phyloP scores from a whole-genome alignment of 495 filamentous ascomycete genomes.

The Hypomontagnella monticulosa region DNA sequence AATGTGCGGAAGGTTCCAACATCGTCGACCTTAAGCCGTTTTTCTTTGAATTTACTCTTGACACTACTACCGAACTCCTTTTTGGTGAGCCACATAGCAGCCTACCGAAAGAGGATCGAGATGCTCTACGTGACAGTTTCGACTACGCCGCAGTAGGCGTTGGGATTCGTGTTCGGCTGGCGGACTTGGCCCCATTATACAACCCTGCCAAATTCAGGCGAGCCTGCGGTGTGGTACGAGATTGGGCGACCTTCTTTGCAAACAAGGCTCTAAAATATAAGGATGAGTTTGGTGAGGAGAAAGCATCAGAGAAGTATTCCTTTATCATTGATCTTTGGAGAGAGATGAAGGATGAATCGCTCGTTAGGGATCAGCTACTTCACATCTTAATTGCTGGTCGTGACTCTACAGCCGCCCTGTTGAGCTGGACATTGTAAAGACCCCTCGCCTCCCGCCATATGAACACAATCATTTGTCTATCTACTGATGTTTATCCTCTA shows the following conservation, averaged over 20 bases:
- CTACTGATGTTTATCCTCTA: neutral
- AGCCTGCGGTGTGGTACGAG: slow-evolving; percentile 49
- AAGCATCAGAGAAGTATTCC: slow-evolving; percentile 40
- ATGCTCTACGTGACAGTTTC: slow-evolving; percentile 37
- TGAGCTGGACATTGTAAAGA: slow-evolving; percentile 62
- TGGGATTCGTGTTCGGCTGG: slow-evolving; percentile 55
- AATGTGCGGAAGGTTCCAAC: slow-evolving; percentile 40
- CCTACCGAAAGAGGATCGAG: slow-evolving; percentile 37
- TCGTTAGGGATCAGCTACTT: slow-evolving; percentile 63
- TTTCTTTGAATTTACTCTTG: slow-evolving; percentile 61
- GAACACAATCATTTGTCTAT: neutral
- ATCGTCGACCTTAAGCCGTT: slow-evolving; percentile 60
- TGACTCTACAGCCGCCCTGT: slow-evolving; percentile 61
- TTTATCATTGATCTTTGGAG: slow-evolving; percentile 56
- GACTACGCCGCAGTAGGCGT: slow-evolving; percentile 39
- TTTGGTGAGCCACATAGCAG: slow-evolving; percentile 56
- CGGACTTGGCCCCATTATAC: slow-evolving; percentile 59
- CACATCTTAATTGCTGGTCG: slow-evolving; percentile 63
- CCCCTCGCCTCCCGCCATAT: neutral
- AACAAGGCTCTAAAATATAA: slow-evolving; percentile 41
- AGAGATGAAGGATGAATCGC: slow-evolving; percentile 47
- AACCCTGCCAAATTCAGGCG: slow-evolving; percentile 56
- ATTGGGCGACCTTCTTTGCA: slow-evolving; percentile 43
- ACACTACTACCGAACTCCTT: slow-evolving; percentile 56
- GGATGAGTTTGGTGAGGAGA: slow-evolving; percentile 34